phyloP scores from a whole-genome alignment of 2,329 filamentous ascomycete genomes.

The Neoascochyta sp. region DNA sequence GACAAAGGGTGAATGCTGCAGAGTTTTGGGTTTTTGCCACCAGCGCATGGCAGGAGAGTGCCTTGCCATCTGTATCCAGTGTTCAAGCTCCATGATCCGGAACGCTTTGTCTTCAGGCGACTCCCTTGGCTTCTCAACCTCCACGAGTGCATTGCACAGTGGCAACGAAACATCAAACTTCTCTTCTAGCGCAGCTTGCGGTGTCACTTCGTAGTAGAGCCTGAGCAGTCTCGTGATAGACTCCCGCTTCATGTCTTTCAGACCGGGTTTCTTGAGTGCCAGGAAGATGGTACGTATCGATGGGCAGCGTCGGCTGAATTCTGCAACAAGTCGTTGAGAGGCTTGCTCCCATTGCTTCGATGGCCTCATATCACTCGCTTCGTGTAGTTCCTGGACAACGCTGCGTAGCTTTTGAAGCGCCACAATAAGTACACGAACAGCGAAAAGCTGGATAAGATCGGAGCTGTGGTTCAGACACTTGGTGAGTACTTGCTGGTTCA shows the following conservation, averaged over 20 bases:
- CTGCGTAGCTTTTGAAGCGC: constrained; percentile 72
- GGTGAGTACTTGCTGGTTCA: constrained; percentile 74
- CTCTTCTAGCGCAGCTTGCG: constrained; percentile 73
- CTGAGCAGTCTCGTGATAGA: constrained; percentile 73
- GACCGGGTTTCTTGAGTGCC: constrained; percentile 66
- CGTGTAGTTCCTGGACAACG: constrained; percentile 60
- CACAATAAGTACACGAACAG: constrained; percentile 71
- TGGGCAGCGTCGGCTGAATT: constrained; percentile 76
- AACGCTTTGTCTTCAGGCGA: constrained; percentile 52
- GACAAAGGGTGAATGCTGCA: constrained; percentile 67
- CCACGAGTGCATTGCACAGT: constrained; percentile 64
- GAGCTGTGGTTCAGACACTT: constrained; percentile 76
- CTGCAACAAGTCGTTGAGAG: constrained; percentile 61
- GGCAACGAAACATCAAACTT: constrained; percentile 84
- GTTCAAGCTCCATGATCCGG: constrained; percentile 70
- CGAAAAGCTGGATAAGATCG: constrained; percentile 79
- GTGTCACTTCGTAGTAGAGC: constrained; percentile 80
- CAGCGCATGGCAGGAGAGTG: constrained; percentile 83
- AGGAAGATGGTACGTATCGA: constrained; percentile 76
- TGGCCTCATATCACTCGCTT: constrained; percentile 38
- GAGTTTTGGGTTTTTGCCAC: constrained; percentile 70
- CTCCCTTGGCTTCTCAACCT: constrained; percentile 47
- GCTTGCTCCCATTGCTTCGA: constrained; percentile 66
- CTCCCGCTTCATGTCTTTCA: constrained; percentile 72
- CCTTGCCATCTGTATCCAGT: constrained; percentile 74